phyloP scores from a whole-genome alignment of 257 asterid genomes.

The Dorcoceras hygrometricum region DNA sequence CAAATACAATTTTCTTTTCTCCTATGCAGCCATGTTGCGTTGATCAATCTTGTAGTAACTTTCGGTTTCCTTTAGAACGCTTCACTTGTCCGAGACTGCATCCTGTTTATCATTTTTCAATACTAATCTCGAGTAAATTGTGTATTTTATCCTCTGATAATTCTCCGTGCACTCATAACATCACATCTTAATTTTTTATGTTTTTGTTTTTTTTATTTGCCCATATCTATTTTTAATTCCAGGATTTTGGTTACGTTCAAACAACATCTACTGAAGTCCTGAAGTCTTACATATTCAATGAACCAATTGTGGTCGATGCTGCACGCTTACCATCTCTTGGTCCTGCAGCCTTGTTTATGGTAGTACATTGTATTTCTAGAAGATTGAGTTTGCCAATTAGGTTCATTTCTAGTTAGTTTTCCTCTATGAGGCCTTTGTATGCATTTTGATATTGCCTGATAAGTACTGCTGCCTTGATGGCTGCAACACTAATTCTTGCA shows the following conservation, averaged over 20 bases:
- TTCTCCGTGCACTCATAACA: conserved; percentile 13
- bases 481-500: conserved; percentile 39
- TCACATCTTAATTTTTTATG: neutral
- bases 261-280: conserved; percentile 95
- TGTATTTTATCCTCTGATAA: conserved; percentile 18
- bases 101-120: neutral
- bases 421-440: conserved; percentile 20
- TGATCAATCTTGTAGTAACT: neutral
- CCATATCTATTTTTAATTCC: conserved; percentile 27
- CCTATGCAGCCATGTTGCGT: conserved; percentile 9
- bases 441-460: conserved; percentile 13
- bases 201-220: conserved; percentile 18
- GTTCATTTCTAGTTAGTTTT: conserved; percentile 10
- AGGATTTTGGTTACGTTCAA: conserved; percentile 99
- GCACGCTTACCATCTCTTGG: conserved; percentile 86
- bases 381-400: neutral
- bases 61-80: conserved; percentile 3
- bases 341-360: conserved; percentile 95
- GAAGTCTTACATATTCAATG: conserved; percentile 91
- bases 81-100: neutral
- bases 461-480: conserved; percentile 26
- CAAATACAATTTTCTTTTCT: neutral
- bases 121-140: neutral
- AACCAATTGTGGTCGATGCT: conserved; percentile 93
- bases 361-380: conserved; percentile 34